These are phyloP conservation scores for Fulvia fulva DNA, from an alignment of 2,329 filamentous ascomycete genomes.

Conservation along the genomic window DNA sequence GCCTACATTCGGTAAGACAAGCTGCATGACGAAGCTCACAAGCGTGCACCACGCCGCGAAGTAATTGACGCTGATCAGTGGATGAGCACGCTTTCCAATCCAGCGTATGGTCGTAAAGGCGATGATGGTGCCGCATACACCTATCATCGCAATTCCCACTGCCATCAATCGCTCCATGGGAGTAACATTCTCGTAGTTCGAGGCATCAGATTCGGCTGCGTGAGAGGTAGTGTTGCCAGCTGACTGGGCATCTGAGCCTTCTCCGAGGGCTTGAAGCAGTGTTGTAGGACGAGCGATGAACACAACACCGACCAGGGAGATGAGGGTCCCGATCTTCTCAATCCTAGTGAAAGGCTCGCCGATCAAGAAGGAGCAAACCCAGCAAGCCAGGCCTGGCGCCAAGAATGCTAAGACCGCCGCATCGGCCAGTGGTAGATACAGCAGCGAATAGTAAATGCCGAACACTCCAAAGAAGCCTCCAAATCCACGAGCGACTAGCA, in stretches of 20 bases:
- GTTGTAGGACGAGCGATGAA: constrained; percentile 72
- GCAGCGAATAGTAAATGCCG: constrained; percentile 68
- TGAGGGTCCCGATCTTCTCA: constrained; percentile 70
- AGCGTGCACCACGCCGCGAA: constrained; percentile 69
- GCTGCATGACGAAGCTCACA: constrained; percentile 60
- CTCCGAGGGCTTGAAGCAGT: constrained; percentile 44
- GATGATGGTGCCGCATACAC: constrained; percentile 69
- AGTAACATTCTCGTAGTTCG: constrained; percentile 46
- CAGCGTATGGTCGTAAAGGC: constrained; percentile 73
- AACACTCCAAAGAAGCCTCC: constrained; percentile 74
- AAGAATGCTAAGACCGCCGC: constrained; percentile 88
- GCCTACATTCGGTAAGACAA: constrained; percentile 52
- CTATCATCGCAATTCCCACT: constrained; percentile 67
- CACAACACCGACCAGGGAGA: constrained; percentile 75
- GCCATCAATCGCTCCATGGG: constrained; percentile 65
- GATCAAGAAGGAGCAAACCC: constrained; percentile 71
- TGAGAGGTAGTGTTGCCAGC: constrained; percentile 34
- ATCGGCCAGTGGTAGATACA: constrained; percentile 80
- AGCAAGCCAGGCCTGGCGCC: constrained; percentile 71
- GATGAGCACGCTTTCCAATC: constrained; percentile 75
- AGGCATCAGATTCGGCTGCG: constrained; percentile 23
- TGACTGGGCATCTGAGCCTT: constrained; percentile 26
- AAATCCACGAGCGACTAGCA: constrained; percentile 66
- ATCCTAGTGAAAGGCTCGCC: constrained; percentile 73
- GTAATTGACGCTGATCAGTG: constrained; percentile 82